Evolutionary conservation across 1,284 basidiomycete species (phyloP).

Genomic region (Microbotryum lychnidis-dioicae): DNA sequence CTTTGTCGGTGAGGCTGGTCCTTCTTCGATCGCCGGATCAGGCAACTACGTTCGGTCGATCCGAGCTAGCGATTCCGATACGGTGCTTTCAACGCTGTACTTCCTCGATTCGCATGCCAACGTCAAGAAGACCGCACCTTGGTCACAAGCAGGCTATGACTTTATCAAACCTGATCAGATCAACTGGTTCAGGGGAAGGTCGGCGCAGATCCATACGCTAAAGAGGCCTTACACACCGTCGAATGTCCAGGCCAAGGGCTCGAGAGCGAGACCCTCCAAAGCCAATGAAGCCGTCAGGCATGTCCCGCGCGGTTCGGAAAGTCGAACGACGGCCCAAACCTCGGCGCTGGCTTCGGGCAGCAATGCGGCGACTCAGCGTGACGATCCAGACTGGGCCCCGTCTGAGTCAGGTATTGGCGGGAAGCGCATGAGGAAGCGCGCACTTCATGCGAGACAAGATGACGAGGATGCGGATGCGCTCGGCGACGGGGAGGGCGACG

Average conservation of each 20-base stretch:
- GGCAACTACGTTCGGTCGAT: constrained; percentile 57
- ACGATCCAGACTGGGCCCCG: too few relatives aligned
- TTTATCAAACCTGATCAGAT: constrained; percentile 27
- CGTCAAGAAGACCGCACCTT: constrained; percentile 23
- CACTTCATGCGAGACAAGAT: too few relatives aligned
- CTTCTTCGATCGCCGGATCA: constrained; percentile 69
- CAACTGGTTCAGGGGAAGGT: constrained; percentile 30
- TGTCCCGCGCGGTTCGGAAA: too few relatives aligned
- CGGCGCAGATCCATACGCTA: constrained; percentile 20
- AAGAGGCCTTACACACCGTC: constrained; percentile 17
- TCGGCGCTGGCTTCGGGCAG: too few relatives aligned
- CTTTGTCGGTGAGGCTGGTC: constrained; percentile 68
- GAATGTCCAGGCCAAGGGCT: neutral
- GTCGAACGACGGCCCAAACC: too few relatives aligned
- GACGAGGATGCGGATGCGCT: neutral
- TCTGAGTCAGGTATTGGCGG: too few relatives aligned
- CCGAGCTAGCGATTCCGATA: constrained; percentile 19
- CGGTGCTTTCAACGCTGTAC: constrained; percentile 80
- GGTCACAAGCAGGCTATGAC: constrained; percentile 18
- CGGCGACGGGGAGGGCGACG: constrained; percentile 39
- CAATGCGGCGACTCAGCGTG: too few relatives aligned
- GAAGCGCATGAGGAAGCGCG: too few relatives aligned
- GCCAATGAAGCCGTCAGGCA: too few relatives aligned
- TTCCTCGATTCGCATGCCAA: constrained; percentile 74
- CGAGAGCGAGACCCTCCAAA: too few relatives aligned